phyloP scores from a whole-genome alignment of 495 filamentous ascomycete species.

The Clohesyomyces aquaticus region DNA sequence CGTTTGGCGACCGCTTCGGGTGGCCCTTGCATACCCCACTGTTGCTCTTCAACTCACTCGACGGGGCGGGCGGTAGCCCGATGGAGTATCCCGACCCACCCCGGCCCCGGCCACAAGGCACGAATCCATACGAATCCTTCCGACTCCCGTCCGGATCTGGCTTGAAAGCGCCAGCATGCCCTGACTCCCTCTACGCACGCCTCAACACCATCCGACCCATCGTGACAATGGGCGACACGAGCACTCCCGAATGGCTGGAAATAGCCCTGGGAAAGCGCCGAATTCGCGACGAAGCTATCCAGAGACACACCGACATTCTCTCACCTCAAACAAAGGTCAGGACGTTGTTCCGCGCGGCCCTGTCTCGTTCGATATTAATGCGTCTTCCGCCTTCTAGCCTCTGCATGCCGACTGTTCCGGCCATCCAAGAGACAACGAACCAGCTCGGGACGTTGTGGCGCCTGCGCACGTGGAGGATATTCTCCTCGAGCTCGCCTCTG shows the following conservation, averaged over 20 bases:
- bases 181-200: neutral
- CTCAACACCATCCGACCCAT: conserved; percentile 7
- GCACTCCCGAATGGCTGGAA: conserved; percentile 19
- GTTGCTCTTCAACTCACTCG: no score
- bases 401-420: neutral
- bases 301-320: neutral
- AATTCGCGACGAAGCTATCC: conserved; percentile 26
- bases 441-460: conserved; percentile 47
- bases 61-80: no score
- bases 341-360: neutral
- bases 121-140: no score
- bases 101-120: neutral
- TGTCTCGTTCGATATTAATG: neutral
- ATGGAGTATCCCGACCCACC: neutral
- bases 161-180: neutral
- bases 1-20: neutral
- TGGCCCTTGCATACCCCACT: conserved; percentile 23
- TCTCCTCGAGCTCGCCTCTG: conserved; percentile 45
- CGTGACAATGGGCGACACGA: neutral
- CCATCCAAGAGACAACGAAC: neutral
- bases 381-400: neutral
- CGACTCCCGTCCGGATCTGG: no score
- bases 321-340: neutral
- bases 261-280: conserved; percentile 30
- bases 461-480: conserved; percentile 48